phyloP scores from a whole-genome alignment of 805 yeast species.

The Nakazawaea anatomiae region DNA sequence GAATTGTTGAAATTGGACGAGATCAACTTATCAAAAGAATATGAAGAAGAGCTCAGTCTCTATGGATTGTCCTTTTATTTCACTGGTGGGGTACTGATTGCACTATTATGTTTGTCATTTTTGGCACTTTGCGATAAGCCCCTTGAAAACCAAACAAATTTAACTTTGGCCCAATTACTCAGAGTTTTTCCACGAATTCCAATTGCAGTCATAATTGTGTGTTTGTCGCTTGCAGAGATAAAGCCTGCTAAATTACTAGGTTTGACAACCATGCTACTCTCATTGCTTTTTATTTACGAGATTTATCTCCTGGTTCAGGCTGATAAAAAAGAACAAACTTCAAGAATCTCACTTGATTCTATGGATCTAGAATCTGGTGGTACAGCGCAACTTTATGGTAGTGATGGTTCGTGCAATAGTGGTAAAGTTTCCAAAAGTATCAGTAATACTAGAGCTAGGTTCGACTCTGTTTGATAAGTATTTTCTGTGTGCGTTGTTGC shows the following conservation, averaged over 20 bases:
- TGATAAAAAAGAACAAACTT: neutral
- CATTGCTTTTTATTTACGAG: conserved; percentile 31
- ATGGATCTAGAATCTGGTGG: too few species aligned
- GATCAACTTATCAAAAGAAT: conserved; percentile 10
- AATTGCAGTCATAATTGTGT: conserved; percentile 30
- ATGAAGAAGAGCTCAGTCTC: conserved; percentile 26
- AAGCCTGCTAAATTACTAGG: conserved; percentile 36
- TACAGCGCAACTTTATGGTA: too few species aligned
- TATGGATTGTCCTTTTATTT: conserved; percentile 43
- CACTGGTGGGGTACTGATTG: conserved; percentile 46
- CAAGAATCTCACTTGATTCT: neutral
- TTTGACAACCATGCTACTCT: conserved; percentile 29
- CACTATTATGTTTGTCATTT: conserved; percentile 31
- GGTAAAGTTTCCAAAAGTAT: too few species aligned
- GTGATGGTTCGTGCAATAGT: too few species aligned
- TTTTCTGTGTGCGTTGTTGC: too few species aligned
- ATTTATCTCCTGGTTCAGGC: conserved; percentile 4
- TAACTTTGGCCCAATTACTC: conserved; percentile 22
- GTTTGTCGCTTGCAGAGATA: conserved; percentile 38
- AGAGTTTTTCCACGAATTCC: conserved; percentile 37
- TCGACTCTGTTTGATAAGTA: too few species aligned
- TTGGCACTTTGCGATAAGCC: conserved; percentile 41
- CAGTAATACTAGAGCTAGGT: too few species aligned
- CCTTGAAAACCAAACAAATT: conserved; percentile 26
- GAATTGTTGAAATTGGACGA: conserved; percentile 32